A percentile compares a stretch with the other conserved stretches of the same genome.
These are phyloP conservation scores for Geosmithia flava DNA, from an alignment of 2,329 filamentous ascomycete species.

Conservation along the genomic window DNA sequence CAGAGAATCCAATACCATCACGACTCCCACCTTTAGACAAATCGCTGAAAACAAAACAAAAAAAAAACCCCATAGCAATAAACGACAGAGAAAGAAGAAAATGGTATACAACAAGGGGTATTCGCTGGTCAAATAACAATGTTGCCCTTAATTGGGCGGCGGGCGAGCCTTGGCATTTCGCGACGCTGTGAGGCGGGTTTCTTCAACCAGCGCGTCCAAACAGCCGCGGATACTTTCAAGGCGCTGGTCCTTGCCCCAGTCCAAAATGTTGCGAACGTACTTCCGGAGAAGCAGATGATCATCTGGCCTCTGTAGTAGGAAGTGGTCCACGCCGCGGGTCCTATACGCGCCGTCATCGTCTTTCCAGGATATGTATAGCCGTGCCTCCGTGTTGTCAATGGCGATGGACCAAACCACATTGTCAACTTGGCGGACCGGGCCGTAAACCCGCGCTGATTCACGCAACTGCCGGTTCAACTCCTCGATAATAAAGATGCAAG, in stretches of 20 bases:
- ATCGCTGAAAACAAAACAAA: too few relatives aligned
- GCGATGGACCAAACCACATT: constrained; percentile 18
- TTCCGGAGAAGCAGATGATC: constrained; percentile 17
- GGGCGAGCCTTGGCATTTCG: constrained; percentile 4
- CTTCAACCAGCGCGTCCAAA: constrained; percentile 5
- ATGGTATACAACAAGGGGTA: too few relatives aligned
- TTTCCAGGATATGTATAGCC: constrained; percentile 21
- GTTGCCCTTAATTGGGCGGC: not conserved
- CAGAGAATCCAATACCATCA: too few relatives aligned
- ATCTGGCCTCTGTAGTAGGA: constrained; percentile 13
- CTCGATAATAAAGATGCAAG: constrained; percentile 17
- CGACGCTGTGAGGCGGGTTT: constrained; percentile 6
- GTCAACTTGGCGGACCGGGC: constrained; percentile 8
- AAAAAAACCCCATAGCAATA: too few relatives aligned
- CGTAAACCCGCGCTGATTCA: constrained; percentile 5
- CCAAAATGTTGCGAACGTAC: constrained; percentile 20
- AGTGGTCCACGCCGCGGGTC: constrained; percentile 13
- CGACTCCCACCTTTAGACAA: too few relatives aligned
- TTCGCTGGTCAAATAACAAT: too few relatives aligned
- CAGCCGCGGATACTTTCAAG: constrained; percentile 12
- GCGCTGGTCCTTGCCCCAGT: constrained; percentile 16
- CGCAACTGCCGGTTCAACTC: constrained; percentile 8
- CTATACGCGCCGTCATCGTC: constrained; percentile 16
- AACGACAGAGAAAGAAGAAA: too few relatives aligned
- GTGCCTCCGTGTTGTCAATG: constrained; percentile 18